Percentiles rank a stretch among this genome's conserved stretches.
These are phyloP conservation scores for Paraconiothyrium sp. DNA, from an alignment of 2,329 filamentous ascomycete species.

Conservation along the genomic window DNA sequence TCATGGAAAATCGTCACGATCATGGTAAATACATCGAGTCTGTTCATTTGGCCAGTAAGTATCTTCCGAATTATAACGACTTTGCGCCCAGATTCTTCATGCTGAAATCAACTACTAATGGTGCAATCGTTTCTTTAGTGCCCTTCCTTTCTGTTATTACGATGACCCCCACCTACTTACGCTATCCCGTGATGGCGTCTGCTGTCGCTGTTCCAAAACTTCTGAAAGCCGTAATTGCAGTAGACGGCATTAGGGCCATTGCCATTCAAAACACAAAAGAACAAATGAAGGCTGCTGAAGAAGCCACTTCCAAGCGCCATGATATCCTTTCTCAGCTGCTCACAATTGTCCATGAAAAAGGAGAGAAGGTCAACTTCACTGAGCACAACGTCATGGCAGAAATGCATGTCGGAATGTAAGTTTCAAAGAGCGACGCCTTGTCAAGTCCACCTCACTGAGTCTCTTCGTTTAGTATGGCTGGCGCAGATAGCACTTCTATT, in stretches of 20 bases:
- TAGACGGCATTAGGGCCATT: constrained; percentile 22
- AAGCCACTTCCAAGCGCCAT: constrained; percentile 21
- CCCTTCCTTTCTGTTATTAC: constrained; percentile 30
- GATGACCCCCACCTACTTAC: constrained; percentile 21
- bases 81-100: not conserved
- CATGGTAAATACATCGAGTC: constrained; percentile 30
- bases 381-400: constrained; percentile 38
- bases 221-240: constrained; percentile 29
- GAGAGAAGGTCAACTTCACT: constrained; percentile 45
- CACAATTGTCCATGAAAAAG: constrained; percentile 40
- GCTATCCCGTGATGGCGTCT: constrained; percentile 19
- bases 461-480: constrained; percentile 34
- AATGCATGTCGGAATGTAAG: constrained; percentile 39
- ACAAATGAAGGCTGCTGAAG: constrained; percentile 19
- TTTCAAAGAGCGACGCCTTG: constrained; percentile 10
- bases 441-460: not conserved
- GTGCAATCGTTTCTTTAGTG: constrained; percentile 11
- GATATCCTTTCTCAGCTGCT: constrained; percentile 45
- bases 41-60: constrained; percentile 38
- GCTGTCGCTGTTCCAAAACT: constrained; percentile 27
- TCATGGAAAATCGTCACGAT: constrained; percentile 29
- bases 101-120: not conserved
- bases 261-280: constrained; percentile 21
- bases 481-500: constrained; percentile 49
- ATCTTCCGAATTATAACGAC: not conserved